Conservation (phyloP, 169 alveolate species). For the Babesia ovata region DNA sequence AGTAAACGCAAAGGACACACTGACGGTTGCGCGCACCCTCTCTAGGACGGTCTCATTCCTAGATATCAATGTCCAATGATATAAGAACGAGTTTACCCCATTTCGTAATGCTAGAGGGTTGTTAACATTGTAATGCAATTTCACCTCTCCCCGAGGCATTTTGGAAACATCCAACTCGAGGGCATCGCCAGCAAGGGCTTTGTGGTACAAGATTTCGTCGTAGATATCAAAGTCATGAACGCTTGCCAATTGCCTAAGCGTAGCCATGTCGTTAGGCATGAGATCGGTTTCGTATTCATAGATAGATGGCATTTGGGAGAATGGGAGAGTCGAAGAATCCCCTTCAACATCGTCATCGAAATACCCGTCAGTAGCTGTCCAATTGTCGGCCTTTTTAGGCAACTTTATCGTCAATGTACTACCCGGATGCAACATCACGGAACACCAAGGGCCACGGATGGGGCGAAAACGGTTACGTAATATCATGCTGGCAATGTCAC, state of each 20-base stretch:
- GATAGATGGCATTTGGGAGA: neutral
- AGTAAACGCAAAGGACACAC: no score
- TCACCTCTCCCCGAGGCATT: neutral
- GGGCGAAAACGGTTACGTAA: no score
- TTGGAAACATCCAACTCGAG: conserved; percentile 5
- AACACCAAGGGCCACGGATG: no score
- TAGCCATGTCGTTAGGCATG: no score
- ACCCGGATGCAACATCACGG: no score
- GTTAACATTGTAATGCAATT: neutral
- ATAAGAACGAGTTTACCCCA: neutral
- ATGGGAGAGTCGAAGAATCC: neutral
- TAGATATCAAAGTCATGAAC: no score
- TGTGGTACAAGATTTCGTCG: neutral
- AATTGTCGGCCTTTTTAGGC: neutral
- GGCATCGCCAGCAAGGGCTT: conserved; percentile 5
- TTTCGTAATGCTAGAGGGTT: neutral
- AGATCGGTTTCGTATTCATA: neutral
- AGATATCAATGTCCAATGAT: neutral
- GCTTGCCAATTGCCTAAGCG: no score
- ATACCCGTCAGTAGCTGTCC: neutral
- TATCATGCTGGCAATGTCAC: no score
- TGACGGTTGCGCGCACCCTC: no score
- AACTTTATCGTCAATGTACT: no score
- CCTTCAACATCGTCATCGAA: neutral
- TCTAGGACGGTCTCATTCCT: no score